Percentiles rank a stretch among this genome's conserved stretches.
Conservation (phyloP, 805 yeast genomes). For the Suhomyces faveliae region DNA sequence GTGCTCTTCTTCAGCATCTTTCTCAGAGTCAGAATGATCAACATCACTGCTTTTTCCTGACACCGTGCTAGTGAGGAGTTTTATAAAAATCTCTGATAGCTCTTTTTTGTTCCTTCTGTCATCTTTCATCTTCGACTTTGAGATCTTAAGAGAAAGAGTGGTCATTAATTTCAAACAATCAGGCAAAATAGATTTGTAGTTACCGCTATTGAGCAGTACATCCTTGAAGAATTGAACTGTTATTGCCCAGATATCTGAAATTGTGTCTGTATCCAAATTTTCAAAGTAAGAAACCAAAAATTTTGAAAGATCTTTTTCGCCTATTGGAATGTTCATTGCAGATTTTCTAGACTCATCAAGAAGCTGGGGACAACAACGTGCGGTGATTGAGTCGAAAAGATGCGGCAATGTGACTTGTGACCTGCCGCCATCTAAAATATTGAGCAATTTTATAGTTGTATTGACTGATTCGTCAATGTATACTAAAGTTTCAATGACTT, state of each 20-base stretch:
- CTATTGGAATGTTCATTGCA: slow-evolving; percentile 45
- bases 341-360: slow-evolving; percentile 39
- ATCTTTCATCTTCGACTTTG: slow-evolving; percentile 59
- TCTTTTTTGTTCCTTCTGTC: slow-evolving; percentile 62
- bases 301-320: slow-evolving; percentile 43
- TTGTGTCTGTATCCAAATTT: slow-evolving; percentile 69
- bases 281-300: slow-evolving; percentile 62
- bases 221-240: slow-evolving; percentile 61
- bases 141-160: slow-evolving; percentile 54
- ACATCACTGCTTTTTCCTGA: slow-evolving; percentile 5
- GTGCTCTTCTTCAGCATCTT: slow-evolving; percentile 12
- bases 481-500: slow-evolving; percentile 67
- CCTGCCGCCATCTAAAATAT: slow-evolving; percentile 80
- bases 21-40: slow-evolving; percentile 16
- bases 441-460: slow-evolving; percentile 55
- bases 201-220: slow-evolving; percentile 43
- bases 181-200: slow-evolving; percentile 52
- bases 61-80: slow-evolving; percentile 22
- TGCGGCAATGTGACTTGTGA: slow-evolving; percentile 72
- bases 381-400: slow-evolving; percentile 53
- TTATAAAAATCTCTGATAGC: slow-evolving; percentile 37
- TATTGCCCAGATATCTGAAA: slow-evolving; percentile 75
- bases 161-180: slow-evolving; percentile 52
- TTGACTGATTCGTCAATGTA: slow-evolving; percentile 22
- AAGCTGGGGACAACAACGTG: slow-evolving; percentile 41